Evolutionary conservation across 2,329 filamentous ascomycete genomes (phyloP), one percentile per base, ranked within the genome.

Genomic region (Trichoderma afroharzianum): DNA sequence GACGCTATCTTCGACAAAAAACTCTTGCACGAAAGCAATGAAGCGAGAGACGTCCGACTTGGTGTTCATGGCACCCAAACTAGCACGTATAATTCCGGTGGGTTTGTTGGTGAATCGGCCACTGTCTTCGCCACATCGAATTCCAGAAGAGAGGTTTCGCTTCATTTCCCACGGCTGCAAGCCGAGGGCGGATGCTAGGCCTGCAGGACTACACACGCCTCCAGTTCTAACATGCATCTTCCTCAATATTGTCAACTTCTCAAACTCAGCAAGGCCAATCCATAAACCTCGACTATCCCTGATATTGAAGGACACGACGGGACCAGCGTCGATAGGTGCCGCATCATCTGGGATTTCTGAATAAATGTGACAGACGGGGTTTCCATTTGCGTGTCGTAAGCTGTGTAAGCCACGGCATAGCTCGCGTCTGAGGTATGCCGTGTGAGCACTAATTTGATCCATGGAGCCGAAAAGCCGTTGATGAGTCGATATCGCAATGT

Each of bases 21-120:
- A 94, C 72, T 94, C 92, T 24, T 83, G 80, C 21, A 97, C 80
- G 76, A 97, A 97, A 0, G 82, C 81, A 39, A 95, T 74, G 70
- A 98, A 93, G 12, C 81, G 83, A 32, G 90, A 85, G 9, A 98
- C 89, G 79, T 99, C 96, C 8, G 85, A 83, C 32, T 88, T 78
- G 11, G 90, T 95, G 77, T 93, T 98, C 93, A 97, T 97, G 0
- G 95, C 93, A 3, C 95, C 96, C 0, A 98, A 81, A 76, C 95
- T 98, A 47, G 91, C 89, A 72, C 96, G 89, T 73, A 98, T 89
- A 43, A 97, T 89, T 1, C 96, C 96, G 0, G 94, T 97, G 3
- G 95, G 94, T 76, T 95, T 97, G 26, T 94, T 95, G 43, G 88
- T 87, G 74, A 96, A 89, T 50, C 97, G 87, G 73, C 97, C 94